These are phyloP conservation scores for Sclerotinia nivalis DNA, from an alignment of 2,329 filamentous ascomycete genomes.

Conservation along the genomic window DNA sequence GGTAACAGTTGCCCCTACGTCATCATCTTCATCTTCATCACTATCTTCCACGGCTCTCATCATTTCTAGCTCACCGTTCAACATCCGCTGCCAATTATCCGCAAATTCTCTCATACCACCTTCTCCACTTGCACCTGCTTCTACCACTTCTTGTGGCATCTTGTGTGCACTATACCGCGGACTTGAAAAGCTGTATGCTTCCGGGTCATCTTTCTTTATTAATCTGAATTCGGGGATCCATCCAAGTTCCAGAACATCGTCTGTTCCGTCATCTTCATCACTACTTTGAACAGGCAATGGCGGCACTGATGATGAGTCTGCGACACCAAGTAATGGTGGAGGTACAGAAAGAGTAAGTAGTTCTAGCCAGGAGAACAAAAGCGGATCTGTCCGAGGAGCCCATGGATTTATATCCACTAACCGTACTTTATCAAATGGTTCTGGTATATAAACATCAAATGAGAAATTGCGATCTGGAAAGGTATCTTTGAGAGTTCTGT, in stretches of 20 bases:
- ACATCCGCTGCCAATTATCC: slow-evolving; percentile 67
- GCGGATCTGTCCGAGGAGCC: slow-evolving; percentile 82
- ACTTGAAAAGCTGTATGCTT: slow-evolving; percentile 82
- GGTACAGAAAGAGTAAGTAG: slow-evolving; percentile 71
- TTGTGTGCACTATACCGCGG: slow-evolving; percentile 95
- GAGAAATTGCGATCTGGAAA: slow-evolving; percentile 84
- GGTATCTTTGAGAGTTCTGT: slow-evolving; percentile 67
- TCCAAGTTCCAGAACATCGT: slow-evolving; percentile 53
- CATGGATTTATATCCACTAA: slow-evolving; percentile 95
- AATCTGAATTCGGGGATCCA: slow-evolving; percentile 78
- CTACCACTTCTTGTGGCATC: slow-evolving; percentile 87
- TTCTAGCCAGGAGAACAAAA: slow-evolving; percentile 89
- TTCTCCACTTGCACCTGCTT: slow-evolving; percentile 65
- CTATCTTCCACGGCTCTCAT: slow-evolving; percentile 44
- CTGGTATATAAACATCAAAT: slow-evolving; percentile 91
- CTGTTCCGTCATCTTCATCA: slow-evolving; percentile 49
- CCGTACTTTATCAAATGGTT: slow-evolving; percentile 58
- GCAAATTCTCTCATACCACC: slow-evolving; percentile 81
- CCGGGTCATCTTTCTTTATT: slow-evolving; percentile 80
- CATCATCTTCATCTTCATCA: slow-evolving; percentile 40
- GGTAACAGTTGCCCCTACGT: background rate
- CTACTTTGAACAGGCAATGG: slow-evolving; percentile 43
- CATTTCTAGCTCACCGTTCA: slow-evolving; percentile 45
- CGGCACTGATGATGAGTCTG: slow-evolving; percentile 38
- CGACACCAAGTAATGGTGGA: slow-evolving; percentile 55